Evolutionary conservation across 805 yeast genomes (phyloP).

Genomic region (Lachancea cidri): DNA sequence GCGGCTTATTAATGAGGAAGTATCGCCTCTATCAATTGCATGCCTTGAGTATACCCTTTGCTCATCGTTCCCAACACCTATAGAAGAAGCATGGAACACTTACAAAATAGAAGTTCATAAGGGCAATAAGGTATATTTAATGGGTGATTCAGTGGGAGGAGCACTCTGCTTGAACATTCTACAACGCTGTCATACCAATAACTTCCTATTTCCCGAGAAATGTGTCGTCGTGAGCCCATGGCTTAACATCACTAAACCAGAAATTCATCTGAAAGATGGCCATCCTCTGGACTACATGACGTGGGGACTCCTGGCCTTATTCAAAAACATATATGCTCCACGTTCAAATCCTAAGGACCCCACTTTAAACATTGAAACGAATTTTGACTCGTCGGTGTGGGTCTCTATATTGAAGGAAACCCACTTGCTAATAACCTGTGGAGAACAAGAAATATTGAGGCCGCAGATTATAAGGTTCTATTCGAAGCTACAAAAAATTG

Average conservation of each 20-base stretch:
- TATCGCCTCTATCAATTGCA: slow-evolving; percentile 15
- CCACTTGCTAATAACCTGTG: slow-evolving; percentile 17
- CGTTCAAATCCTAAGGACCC: slow-evolving; percentile 10
- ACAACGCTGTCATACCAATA: slow-evolving; percentile 8
- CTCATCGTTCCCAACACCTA: slow-evolving; percentile 9
- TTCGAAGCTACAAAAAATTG: slow-evolving; percentile 2
- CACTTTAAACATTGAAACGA: slow-evolving; percentile 16
- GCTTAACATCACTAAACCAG: slow-evolving; percentile 20
- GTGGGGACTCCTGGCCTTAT: slow-evolving; percentile 8
- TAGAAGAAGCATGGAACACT: slow-evolving; percentile 4
- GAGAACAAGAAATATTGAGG: slow-evolving; percentile 20
- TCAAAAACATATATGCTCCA: slow-evolving; percentile 9
- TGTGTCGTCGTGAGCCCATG: slow-evolving; percentile 26
- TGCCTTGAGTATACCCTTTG: slow-evolving; percentile 18
- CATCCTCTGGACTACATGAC: slow-evolving; percentile 14
- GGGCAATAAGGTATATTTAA: slow-evolving; percentile 12
- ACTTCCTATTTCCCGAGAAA: slow-evolving; percentile 13
- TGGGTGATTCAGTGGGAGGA: slow-evolving; percentile 31
- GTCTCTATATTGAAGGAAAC: slow-evolving; percentile 8
- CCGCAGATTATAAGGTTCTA: slow-evolving; percentile 13
- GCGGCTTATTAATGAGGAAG: slow-evolving; percentile 10
- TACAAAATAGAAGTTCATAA: slow-evolving; percentile 7
- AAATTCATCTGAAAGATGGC: slow-evolving; percentile 1
- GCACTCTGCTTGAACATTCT: slow-evolving; percentile 17
- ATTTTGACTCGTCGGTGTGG: slow-evolving; percentile 18